Evolutionary conservation across 352 stramenopile genomes (phyloP), one percentile per base, ranked within the genome.

Genomic region (Phytophthora foliorum): DNA sequence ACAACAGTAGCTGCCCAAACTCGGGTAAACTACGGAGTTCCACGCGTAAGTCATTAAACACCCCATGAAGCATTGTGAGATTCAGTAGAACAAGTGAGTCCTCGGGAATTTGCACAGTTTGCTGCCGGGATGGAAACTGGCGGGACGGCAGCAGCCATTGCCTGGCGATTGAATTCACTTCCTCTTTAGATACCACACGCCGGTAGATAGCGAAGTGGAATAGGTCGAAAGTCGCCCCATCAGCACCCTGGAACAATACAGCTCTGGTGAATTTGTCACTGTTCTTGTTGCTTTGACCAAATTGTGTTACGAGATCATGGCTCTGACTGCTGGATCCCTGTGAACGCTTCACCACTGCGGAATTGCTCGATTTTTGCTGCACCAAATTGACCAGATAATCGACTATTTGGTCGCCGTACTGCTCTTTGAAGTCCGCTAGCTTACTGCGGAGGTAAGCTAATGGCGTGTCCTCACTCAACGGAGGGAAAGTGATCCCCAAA

Each of bases 181-280:
- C 54, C 7, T 74, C 68, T 21, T 70, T 54, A 0, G 75, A 69
- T 17, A 78, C 67, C 10, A 72, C 75, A 27, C 63, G 69, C 21
- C 76, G 73, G 50, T 91, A 92, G 1, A 93, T 82, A 8, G 77
- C 82, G 41, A 93, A 90, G 32, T 93, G 84, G 45, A 92, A 93
- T 16, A 93, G 29, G 41, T 93, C 86, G 45, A 92, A 92, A 6
- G 46, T 77, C 9, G 84, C 88, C 4, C 60, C 56, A n/a, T 72
- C 59, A 13, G 72, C 81, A 52, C 85, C 64, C 32, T 82, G 76
- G 44, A 86, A 90, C 38, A 80, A 36, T 21, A 32, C 36, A 9
- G 25, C 25, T 65, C 66, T 51, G n/a, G 72, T 76, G 39, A 79
- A 77, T 24, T 50, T n/a, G 9, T 24, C 50, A 11, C 70, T 63